A percentile compares a stretch with the other conserved stretches of the same genome.
These are phyloP conservation scores for Camelina laxa DNA, from an alignment of 345 rosid species.

Conservation along the genomic window DNA sequence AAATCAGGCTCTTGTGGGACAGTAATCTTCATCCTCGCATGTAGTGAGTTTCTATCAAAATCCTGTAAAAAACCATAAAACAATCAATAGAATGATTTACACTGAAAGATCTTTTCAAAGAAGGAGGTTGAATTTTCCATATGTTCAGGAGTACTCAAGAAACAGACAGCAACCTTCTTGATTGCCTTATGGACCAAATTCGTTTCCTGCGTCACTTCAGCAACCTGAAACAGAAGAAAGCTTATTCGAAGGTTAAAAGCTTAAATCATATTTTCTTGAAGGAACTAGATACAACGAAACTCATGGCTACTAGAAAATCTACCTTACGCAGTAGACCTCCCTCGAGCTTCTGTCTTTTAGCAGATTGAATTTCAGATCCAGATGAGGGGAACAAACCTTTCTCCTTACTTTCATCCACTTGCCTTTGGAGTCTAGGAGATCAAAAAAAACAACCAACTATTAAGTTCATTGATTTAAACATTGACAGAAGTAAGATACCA, in stretches of 20 bases:
- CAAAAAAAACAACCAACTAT: slow-evolving; percentile 13
- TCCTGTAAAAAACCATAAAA: slow-evolving; percentile 59
- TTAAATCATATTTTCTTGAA: background rate
- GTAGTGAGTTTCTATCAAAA: slow-evolving; percentile 49
- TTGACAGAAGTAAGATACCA: slow-evolving; percentile 6
- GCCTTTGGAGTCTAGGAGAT: slow-evolving; percentile 38
- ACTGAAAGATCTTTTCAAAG: background rate
- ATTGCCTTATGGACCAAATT: slow-evolving; percentile 80
- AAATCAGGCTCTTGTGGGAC: slow-evolving; percentile 92
- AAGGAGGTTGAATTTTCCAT: background rate
- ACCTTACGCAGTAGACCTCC: slow-evolving; percentile 87
- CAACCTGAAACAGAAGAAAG: slow-evolving; percentile 54
- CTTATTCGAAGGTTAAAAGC: slow-evolving; percentile 6
- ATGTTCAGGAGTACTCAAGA: slow-evolving; percentile 11
- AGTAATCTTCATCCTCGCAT: slow-evolving; percentile 63
- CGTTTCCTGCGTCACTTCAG: slow-evolving; percentile 59
- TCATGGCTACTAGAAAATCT: slow-evolving; percentile 12
- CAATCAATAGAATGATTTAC: background rate
- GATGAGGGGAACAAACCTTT: slow-evolving; percentile 52
- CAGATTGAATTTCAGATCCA: slow-evolving; percentile 75
- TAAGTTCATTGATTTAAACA: background rate
- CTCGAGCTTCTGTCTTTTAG: slow-evolving; percentile 95
- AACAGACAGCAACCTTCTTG: slow-evolving; percentile 58
- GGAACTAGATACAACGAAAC: background rate
- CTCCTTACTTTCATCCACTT: slow-evolving; percentile 45